A percentile compares a stretch with the other conserved stretches of the same genome.
Evolutionary conservation across 139 green algal species (phyloP).

Genomic region (Eudorina sp.): DNA sequence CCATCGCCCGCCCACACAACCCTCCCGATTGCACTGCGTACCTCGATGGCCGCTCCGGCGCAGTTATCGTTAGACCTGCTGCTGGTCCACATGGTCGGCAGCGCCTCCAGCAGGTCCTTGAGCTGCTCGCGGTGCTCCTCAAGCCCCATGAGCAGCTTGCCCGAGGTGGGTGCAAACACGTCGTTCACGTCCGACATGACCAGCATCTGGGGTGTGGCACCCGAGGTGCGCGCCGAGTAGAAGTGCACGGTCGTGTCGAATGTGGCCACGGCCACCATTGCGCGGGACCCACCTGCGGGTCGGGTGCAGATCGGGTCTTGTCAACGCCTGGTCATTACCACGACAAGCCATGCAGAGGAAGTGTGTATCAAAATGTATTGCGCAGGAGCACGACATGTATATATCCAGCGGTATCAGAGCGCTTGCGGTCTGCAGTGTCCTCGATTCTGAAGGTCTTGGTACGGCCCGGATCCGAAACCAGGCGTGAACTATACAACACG

Average conservation of each 20-base stretch:
- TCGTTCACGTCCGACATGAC: conserved; percentile 84
- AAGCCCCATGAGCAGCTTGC: conserved; percentile 67
- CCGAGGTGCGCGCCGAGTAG: conserved; percentile 70
- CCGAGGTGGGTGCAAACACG: conserved; percentile 66
- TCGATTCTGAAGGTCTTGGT: too few relatives aligned
- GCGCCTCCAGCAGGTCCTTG: conserved; percentile 73
- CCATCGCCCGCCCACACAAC: neutral
- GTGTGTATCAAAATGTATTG: too few relatives aligned
- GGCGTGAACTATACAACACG: too few relatives aligned
- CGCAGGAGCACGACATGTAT: too few relatives aligned
- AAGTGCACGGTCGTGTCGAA: conserved; percentile 91
- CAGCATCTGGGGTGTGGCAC: conserved; percentile 81
- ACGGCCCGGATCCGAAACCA: too few relatives aligned
- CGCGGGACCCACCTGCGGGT: conserved; percentile 66
- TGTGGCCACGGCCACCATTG: conserved; percentile 84
- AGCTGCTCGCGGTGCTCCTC: conserved; percentile 60
- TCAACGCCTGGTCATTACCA: too few relatives aligned
- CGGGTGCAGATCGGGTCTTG: too few relatives aligned
- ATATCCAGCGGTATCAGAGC: too few relatives aligned
- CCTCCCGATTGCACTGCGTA: neutral
- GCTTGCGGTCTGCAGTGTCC: too few relatives aligned
- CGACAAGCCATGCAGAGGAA: too few relatives aligned
- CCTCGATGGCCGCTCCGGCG: conserved; percentile 75
- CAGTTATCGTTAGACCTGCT: conserved; percentile 67
- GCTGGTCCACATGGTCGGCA: conserved; percentile 77